Evolutionary conservation across 345 rosid genomes (phyloP).

Genomic region (Aquilaria malaccensis): DNA sequence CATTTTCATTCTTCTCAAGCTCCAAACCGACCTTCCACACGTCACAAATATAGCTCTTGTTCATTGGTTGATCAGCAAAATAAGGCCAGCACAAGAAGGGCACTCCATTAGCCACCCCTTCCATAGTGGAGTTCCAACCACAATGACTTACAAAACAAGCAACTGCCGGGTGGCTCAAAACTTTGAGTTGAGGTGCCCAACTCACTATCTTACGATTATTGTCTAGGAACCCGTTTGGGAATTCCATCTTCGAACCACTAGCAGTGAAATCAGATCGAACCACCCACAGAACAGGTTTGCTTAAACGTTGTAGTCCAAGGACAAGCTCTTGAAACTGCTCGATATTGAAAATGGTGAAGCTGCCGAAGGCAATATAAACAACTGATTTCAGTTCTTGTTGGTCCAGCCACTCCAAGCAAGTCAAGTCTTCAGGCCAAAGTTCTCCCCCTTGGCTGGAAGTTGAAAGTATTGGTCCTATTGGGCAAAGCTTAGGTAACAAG

Average conservation of each 20-base stretch:
- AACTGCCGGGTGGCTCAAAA: conserved; percentile 25
- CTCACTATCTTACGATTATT: conserved; percentile 12
- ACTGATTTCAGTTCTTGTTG: conserved; percentile 10
- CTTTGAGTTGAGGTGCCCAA: conserved; percentile 41
- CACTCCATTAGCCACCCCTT: conserved; percentile 38
- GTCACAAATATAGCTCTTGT: conserved; percentile 31
- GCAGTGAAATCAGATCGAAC: conserved; percentile 8
- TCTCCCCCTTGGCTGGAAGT: conserved; percentile 6
- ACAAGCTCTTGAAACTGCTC: conserved; percentile 30
- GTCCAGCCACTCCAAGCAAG: conserved; percentile 31
- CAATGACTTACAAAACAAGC: conserved; percentile 31
- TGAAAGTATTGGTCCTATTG: conserved; percentile 28
- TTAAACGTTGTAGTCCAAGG: conserved; percentile 21
- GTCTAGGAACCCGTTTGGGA: no score
- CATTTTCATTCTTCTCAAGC: conserved; percentile 23
- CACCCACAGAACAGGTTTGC: conserved; percentile 13
- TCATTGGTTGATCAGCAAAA: conserved; percentile 38
- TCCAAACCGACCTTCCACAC: conserved; percentile 41
- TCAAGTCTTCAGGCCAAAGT: conserved; percentile 27
- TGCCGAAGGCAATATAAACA: conserved; percentile 25
- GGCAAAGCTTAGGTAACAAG: conserved; percentile 11
- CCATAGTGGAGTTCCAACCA: conserved; percentile 22
- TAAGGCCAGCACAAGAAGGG: conserved; percentile 51
- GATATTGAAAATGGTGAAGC: conserved; percentile 19
- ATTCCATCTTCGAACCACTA: background rate